Evolutionary conservation across 2,329 filamentous ascomycete genomes (phyloP).

Genomic region (Metarhizium robertsii): DNA sequence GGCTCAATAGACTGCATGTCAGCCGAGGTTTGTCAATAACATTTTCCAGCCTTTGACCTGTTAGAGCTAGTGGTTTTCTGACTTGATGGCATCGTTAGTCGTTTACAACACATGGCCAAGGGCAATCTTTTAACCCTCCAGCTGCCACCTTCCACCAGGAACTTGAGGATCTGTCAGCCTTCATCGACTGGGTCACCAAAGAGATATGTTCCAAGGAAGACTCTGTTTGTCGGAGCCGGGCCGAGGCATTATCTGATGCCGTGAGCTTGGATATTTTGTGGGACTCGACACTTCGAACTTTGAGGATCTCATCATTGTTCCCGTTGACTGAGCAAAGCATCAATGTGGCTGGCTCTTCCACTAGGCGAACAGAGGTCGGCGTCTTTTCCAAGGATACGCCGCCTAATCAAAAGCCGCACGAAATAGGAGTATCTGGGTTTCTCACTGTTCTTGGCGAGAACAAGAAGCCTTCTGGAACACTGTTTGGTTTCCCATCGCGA

Average conservation of each 20-base stretch:
- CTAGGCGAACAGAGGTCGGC: slow-evolving; percentile 67
- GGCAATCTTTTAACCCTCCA: background rate
- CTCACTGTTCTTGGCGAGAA: slow-evolving; percentile 72
- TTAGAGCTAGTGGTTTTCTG: background rate
- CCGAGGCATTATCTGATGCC: slow-evolving; percentile 38
- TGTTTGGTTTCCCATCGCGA: slow-evolving; percentile 77
- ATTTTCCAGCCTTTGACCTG: too few species aligned
- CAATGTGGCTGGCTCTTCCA: slow-evolving; percentile 27
- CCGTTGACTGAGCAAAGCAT: slow-evolving; percentile 33
- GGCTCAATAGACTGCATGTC: slow-evolving; percentile 44
- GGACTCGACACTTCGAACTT: slow-evolving; percentile 54
- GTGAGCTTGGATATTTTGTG: slow-evolving; percentile 69
- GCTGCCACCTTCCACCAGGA: slow-evolving; percentile 48
- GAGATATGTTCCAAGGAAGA: slow-evolving; percentile 41
- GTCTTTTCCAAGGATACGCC: slow-evolving; percentile 60
- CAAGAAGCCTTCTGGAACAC: slow-evolving; percentile 58
- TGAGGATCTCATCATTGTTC: slow-evolving; percentile 60
- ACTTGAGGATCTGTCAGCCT: slow-evolving; percentile 44
- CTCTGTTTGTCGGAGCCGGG: slow-evolving; percentile 38
- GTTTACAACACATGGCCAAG: slow-evolving; percentile 45
- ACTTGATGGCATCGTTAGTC: slow-evolving; percentile 32
- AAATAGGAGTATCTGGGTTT: slow-evolving; percentile 70
- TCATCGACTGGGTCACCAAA: slow-evolving; percentile 44
- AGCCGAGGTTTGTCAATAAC: slow-evolving; percentile 15
- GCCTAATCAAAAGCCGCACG: slow-evolving; percentile 52